These are phyloP conservation scores for Pichia sp. DNA, from an alignment of 1,139 yeast species.

Conservation along the genomic window DNA sequence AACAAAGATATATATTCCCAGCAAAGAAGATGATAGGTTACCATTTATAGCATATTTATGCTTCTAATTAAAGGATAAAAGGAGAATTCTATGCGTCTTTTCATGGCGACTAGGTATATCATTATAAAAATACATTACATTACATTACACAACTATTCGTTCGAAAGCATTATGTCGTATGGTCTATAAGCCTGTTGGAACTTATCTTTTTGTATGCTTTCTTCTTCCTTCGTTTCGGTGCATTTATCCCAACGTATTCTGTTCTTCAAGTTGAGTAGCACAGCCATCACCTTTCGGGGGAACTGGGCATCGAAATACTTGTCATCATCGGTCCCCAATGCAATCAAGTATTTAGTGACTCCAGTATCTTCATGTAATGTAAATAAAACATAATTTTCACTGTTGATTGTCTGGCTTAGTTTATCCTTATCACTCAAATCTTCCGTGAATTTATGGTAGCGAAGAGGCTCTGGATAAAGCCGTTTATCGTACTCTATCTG, in stretches of 20 bases:
- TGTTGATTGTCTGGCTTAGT: conserved; percentile 33
- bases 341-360: conserved; percentile 23
- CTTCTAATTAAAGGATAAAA: no score
- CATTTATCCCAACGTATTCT: conserved; percentile 74
- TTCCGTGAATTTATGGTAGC: conserved; percentile 37
- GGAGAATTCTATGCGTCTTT: no score
- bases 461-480: conserved; percentile 41
- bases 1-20: no score
- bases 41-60: no score
- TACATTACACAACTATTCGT: background rate
- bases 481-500: conserved; percentile 42
- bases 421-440: conserved; percentile 27
- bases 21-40: no score
- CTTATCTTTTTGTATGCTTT: conserved; percentile 42
- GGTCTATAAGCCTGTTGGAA: conserved; percentile 22
- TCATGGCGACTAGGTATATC: no score
- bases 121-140: no score
- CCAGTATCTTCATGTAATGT: conserved; percentile 24
- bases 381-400: conserved; percentile 41
- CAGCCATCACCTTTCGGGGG: conserved; percentile 72
- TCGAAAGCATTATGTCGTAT: conserved; percentile 11
- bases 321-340: conserved; percentile 28
- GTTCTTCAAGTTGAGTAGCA: conserved; percentile 52
- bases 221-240: conserved; percentile 53
- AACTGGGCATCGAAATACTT: conserved; percentile 60